Evolutionary conservation across 2,329 filamentous ascomycete genomes (phyloP).

Genomic region (Fusarium fujikuroi): DNA sequence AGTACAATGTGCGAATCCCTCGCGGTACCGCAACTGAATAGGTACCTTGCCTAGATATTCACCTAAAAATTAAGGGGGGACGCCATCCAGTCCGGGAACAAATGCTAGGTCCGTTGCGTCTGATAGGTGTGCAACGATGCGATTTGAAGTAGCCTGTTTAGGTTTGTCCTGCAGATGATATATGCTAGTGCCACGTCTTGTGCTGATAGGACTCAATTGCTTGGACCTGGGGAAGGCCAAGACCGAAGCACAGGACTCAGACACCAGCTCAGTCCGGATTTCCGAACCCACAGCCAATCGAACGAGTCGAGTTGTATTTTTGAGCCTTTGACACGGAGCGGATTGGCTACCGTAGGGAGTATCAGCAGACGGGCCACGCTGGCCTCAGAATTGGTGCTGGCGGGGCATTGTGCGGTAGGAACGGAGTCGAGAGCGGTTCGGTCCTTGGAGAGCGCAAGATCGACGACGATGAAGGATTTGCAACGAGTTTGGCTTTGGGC

Average conservation of each 20-base stretch:
- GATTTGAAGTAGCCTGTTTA: fast-evolving
- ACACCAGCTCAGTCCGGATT: fast-evolving
- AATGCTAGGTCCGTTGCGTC: background rate
- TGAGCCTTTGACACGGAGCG: background rate
- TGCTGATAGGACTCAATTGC: background rate
- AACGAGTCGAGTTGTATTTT: background rate
- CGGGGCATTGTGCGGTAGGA: background rate
- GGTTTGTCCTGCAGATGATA: background rate
- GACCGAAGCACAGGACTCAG: background rate
- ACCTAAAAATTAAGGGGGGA: fast-evolving
- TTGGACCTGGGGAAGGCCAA: background rate
- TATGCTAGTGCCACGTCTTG: background rate
- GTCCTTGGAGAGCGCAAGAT: background rate
- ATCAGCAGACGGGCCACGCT: fast-evolving
- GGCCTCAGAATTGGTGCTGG: background rate
- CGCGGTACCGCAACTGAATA: background rate
- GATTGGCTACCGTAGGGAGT: fast-evolving
- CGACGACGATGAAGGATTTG: background rate
- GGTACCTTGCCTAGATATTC: background rate
- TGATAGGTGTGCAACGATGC: fast-evolving
- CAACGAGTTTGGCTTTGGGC: background rate
- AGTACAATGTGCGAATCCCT: background rate
- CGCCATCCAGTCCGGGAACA: background rate
- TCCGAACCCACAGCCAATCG: fast-evolving
- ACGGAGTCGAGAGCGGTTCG: background rate